A percentile compares a stretch with the other conserved stretches of the same genome.
Evolutionary conservation across 345 rosid genomes (phyloP).

Genomic region (Heritiera fomes): DNA sequence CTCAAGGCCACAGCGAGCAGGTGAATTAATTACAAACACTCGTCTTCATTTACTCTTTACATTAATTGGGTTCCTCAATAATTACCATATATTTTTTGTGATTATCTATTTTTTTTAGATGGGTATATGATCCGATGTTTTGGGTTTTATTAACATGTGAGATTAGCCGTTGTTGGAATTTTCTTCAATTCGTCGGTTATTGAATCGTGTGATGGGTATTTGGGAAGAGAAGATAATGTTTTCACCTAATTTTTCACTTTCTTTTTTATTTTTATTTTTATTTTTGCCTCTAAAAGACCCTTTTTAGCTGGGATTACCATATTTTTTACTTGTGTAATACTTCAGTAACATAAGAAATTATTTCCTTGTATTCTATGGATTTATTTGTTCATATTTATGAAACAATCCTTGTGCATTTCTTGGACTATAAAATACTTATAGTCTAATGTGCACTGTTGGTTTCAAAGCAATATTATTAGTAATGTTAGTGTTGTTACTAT

Average conservation of each 20-base stretch:
- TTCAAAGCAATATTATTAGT: neutral
- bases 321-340: too few relatives aligned
- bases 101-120: too few relatives aligned
- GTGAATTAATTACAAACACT: slow-evolving; percentile 22
- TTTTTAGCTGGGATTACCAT: too few relatives aligned
- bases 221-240: too few relatives aligned
- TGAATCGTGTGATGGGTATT: too few relatives aligned
- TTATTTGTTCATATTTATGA: neutral
- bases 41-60: slow-evolving; percentile 4
- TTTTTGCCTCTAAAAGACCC: too few relatives aligned
- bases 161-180: neutral
- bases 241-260: too few relatives aligned
- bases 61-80: neutral
- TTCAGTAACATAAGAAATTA: neutral
- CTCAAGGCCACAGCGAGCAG: slow-evolving; percentile 86
- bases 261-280: too few relatives aligned
- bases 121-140: neutral
- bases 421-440: neutral
- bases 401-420: neutral
- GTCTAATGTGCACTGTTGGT: neutral
- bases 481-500: neutral
- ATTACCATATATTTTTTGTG: neutral
- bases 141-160: neutral
- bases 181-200: too few relatives aligned
- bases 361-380: neutral